These are phyloP conservation scores for Irpex sp. DNA, from an alignment of 1,284 basidiomycete genomes.

Conservation along the genomic window DNA sequence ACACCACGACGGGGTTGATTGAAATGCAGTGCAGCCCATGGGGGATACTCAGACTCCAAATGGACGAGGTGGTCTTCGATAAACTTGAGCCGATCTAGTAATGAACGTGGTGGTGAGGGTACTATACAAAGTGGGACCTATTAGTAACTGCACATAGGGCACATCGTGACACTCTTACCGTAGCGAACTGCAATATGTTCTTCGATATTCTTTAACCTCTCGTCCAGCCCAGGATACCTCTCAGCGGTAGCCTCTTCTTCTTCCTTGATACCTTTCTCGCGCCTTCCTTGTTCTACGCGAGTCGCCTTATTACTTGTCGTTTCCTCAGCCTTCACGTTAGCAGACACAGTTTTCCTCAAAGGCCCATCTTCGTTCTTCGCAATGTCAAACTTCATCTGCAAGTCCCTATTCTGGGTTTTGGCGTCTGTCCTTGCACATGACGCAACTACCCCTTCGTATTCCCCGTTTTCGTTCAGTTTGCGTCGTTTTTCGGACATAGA, in stretches of 20 bases:
- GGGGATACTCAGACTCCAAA: conserved; percentile 75
- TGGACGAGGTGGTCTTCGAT: conserved; percentile 72
- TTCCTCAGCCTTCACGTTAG: conserved; percentile 1
- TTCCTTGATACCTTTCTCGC: conserved; percentile 5
- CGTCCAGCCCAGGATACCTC: conserved; percentile 55
- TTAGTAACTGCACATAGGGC: background rate
- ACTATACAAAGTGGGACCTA: conserved; percentile 37
- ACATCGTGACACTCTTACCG: conserved; percentile 39
- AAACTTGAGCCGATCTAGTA: conserved; percentile 61
- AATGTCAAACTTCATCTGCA: conserved; percentile 81
- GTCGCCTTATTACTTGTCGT: conserved; percentile 14
- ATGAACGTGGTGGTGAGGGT: conserved; percentile 59
- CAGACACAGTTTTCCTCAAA: conserved; percentile 52
- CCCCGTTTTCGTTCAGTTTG: conserved; percentile 30
- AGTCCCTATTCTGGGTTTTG: conserved; percentile 62
- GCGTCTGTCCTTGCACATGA: conserved; percentile 75
- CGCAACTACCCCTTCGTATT: conserved; percentile 14
- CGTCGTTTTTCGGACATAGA: conserved; percentile 52
- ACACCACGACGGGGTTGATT: conserved; percentile 77
- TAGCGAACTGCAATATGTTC: conserved; percentile 68
- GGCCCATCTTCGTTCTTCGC: conserved; percentile 77
- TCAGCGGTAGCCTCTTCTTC: conserved; percentile 33
- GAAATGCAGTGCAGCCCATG: conserved; percentile 80
- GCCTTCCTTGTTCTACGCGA: conserved; percentile 20
- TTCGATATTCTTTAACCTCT: conserved; percentile 62